These are phyloP conservation scores for Fusarium sp. DNA, from an alignment of 2,329 filamentous ascomycete species.

Conservation along the genomic window DNA sequence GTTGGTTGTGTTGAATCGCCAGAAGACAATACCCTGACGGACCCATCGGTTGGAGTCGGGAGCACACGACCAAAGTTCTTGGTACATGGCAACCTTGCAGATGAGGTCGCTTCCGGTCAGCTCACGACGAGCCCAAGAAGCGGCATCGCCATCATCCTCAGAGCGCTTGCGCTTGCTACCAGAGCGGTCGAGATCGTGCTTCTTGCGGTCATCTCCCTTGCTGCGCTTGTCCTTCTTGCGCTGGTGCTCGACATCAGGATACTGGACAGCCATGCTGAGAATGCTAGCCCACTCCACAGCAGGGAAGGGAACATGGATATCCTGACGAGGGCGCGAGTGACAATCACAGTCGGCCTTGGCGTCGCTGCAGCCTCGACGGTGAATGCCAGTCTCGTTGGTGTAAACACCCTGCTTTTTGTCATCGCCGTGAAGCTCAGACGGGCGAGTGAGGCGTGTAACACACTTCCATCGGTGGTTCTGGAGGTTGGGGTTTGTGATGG, in stretches of 20 bases:
- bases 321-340: slow-evolving; percentile 58
- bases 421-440: slow-evolving; percentile 64
- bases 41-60: slow-evolving; percentile 63
- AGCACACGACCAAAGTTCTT: slow-evolving; percentile 71
- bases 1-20: slow-evolving; percentile 69
- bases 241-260: slow-evolving; percentile 58
- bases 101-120: slow-evolving; percentile 67
- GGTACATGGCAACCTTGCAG: slow-evolving; percentile 73
- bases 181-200: slow-evolving; percentile 50
- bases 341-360: slow-evolving; percentile 63
- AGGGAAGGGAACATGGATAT: slow-evolving; percentile 68
- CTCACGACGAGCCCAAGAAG: slow-evolving; percentile 55
- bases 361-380: slow-evolving; percentile 64
- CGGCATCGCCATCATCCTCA: slow-evolving; percentile 56
- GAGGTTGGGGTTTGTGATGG: slow-evolving; percentile 64
- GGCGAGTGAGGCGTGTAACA: slow-evolving; percentile 68
- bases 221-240: slow-evolving; percentile 53
- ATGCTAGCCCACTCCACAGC: slow-evolving; percentile 69
- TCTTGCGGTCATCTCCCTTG: slow-evolving; percentile 52
- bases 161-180: slow-evolving; percentile 56
- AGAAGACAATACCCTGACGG: slow-evolving; percentile 70
- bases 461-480: slow-evolving; percentile 71
- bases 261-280: slow-evolving; percentile 66
- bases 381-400: slow-evolving; percentile 63
- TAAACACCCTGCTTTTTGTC: slow-evolving; percentile 59